These are phyloP conservation scores for Syncephalastrum sp. DNA, from an alignment of 371 early-diverging fungal species.

Conservation along the genomic window DNA sequence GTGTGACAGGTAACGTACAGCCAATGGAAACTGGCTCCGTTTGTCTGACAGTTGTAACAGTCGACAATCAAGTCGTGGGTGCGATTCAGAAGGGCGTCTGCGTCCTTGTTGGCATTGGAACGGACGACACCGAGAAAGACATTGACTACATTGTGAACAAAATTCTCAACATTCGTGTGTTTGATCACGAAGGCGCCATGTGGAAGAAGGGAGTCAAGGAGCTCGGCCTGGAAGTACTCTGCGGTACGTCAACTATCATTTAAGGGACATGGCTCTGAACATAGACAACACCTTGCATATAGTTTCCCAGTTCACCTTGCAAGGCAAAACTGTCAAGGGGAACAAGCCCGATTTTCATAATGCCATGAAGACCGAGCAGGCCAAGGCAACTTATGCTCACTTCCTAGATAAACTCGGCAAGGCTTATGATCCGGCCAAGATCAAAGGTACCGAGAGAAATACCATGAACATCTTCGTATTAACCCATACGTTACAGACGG, in stretches of 20 bases:
- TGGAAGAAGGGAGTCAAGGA: slow-evolving; percentile 80
- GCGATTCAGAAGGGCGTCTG: slow-evolving; percentile 75
- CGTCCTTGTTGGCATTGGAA: slow-evolving; percentile 72
- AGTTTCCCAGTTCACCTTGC: slow-evolving; percentile 89
- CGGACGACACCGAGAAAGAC: slow-evolving; percentile 73
- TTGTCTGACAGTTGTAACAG: slow-evolving; percentile 22
- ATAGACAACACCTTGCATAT: slow-evolving; percentile 3
- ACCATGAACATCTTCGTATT: background rate
- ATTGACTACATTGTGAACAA: slow-evolving; percentile 73
- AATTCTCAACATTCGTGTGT: slow-evolving; percentile 74
- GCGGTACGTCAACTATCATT: slow-evolving; percentile 49
- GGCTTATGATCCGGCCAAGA: slow-evolving; percentile 59
- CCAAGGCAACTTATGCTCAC: slow-evolving; percentile 68
- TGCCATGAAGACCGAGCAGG: slow-evolving; percentile 73
- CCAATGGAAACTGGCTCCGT: background rate
- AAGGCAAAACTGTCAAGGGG: slow-evolving; percentile 72
- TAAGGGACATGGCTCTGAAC: background rate
- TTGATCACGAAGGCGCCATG: slow-evolving; percentile 64
- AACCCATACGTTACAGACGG: slow-evolving; percentile 53
- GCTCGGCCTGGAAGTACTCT: slow-evolving; percentile 67
- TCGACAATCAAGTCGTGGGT: slow-evolving; percentile 65
- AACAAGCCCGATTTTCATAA: slow-evolving; percentile 89
- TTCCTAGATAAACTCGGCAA: slow-evolving; percentile 72
- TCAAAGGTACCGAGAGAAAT: slow-evolving; percentile 57
- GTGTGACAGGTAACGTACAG: slow-evolving; percentile 14